Evolutionary conservation across 257 asterid species (phyloP).

Genomic region (Fraxinus anomala): DNA sequence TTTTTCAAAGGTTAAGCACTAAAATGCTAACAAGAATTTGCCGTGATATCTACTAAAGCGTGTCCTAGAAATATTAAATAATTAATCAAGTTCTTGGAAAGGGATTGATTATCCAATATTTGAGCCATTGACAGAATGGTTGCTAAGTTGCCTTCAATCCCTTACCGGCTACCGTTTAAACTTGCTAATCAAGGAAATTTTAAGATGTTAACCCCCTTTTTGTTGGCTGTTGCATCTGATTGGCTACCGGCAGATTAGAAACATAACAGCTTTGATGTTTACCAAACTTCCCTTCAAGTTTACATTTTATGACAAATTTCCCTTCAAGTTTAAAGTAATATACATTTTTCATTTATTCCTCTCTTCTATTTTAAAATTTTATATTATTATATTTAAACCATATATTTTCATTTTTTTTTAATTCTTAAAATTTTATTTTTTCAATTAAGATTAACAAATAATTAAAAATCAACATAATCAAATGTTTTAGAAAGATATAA

Average conservation of each 20-base stretch:
- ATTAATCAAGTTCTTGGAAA: neutral
- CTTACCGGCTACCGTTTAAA: constrained; percentile 24
- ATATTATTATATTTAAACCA: too few relatives aligned
- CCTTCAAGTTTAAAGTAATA: too few relatives aligned
- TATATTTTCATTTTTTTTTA: too few relatives aligned
- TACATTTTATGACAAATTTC: too few relatives aligned
- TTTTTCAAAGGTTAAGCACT: neutral
- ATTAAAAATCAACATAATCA: too few relatives aligned
- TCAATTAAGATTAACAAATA: too few relatives aligned
- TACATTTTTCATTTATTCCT: too few relatives aligned
- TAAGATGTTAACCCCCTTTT: constrained; percentile 21
- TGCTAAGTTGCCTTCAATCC: constrained; percentile 17
- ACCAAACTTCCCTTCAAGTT: constrained; percentile 3
- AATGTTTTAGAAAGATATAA: too few relatives aligned
- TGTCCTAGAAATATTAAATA: constrained; percentile 5
- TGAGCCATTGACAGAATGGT: neutral
- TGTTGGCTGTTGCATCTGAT: constrained; percentile 37
- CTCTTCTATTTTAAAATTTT: too few relatives aligned
- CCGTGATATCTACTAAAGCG: neutral
- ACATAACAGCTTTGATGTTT: constrained; percentile 9
- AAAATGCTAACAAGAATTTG: neutral
- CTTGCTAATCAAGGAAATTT: constrained; percentile 31
- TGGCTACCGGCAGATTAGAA: too few relatives aligned
- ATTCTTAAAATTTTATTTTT: too few relatives aligned
- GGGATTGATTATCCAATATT: neutral